These are phyloP conservation scores for Rhipidocladum racemiflorum DNA, from an alignment of 176 grass and related monocot species.

Conservation along the genomic window DNA sequence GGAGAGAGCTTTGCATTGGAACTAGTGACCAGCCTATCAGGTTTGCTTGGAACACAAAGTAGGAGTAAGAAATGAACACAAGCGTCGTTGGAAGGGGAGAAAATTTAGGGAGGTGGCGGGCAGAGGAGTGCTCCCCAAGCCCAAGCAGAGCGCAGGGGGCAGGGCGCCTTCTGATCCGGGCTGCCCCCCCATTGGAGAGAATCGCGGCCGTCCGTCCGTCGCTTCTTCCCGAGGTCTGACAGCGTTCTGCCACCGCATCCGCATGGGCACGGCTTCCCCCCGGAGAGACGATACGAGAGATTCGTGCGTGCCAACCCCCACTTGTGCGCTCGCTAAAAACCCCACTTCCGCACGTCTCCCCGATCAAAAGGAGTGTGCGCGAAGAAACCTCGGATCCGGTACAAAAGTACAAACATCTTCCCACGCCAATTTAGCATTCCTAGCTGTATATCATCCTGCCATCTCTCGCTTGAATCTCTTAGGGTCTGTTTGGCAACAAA, in stretches of 20 bases:
- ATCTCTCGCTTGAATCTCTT: too few relatives aligned
- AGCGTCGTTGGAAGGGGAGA: too few relatives aligned
- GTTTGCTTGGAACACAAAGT: too few relatives aligned
- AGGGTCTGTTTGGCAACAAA: too few relatives aligned
- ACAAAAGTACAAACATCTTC: neutral
- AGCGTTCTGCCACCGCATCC: constrained; percentile 44
- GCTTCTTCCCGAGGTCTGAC: constrained; percentile 40
- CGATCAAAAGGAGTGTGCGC: neutral
- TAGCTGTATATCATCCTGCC: too few relatives aligned
- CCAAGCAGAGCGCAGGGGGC: neutral
- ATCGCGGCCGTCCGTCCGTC: constrained; percentile 13
- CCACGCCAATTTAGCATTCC: neutral
- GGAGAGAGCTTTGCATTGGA: too few relatives aligned
- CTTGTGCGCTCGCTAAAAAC: neutral
- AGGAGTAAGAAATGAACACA: too few relatives aligned
- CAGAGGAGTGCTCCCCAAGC: constrained; percentile 40
- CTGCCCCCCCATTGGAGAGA: neutral
- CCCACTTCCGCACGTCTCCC: neutral
- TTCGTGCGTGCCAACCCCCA: neutral
- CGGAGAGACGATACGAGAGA: neutral
- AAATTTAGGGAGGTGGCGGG: neutral
- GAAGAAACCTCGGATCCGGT: constrained; percentile 27
- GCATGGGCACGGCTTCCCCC: constrained; percentile 5
- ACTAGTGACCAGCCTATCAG: too few relatives aligned
- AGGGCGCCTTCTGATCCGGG: constrained; percentile 39